Percentiles rank a stretch among this genome's conserved stretches.
These are phyloP conservation scores for Solanum clarkiae DNA, from an alignment of 257 asterid genomes.

Conservation along the genomic window DNA sequence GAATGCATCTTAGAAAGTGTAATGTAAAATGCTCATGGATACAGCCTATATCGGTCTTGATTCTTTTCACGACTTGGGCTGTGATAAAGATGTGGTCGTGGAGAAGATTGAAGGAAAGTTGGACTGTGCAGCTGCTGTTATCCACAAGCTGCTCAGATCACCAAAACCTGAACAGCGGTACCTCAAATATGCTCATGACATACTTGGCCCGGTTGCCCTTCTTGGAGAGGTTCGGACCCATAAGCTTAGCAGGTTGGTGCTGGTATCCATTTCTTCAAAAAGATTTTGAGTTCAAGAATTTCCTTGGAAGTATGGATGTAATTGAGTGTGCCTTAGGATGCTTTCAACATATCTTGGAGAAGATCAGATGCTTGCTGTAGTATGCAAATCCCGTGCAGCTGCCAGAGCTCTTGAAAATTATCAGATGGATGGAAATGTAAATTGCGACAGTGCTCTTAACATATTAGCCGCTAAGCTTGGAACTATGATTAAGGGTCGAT, in stretches of 20 bases:
- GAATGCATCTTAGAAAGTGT: not conserved
- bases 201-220: slow-evolving; percentile 46
- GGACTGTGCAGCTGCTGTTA: slow-evolving; percentile 36
- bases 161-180: not conserved
- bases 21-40: not conserved
- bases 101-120: slow-evolving; percentile 17
- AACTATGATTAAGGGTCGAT: no score
- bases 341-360: not conserved
- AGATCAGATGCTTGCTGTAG: slow-evolving; percentile 53
- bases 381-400: slow-evolving; percentile 28
- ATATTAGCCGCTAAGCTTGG: no score
- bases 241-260: slow-evolving; percentile 48
- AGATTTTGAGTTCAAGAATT: not conserved
- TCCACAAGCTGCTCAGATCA: slow-evolving; percentile 20
- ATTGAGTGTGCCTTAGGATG: no score
- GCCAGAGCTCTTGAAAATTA: slow-evolving; percentile 20
- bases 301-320: no score
- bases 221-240: slow-evolving; percentile 37
- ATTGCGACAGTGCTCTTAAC: slow-evolving; percentile 1
- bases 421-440: not conserved
- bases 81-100: not conserved
- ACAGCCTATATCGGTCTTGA: slow-evolving; percentile 15
- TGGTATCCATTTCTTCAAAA: not conserved
- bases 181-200: not conserved
- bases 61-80: not conserved